Conservation (phyloP, 2,329 filamentous ascomycete genomes). For the Cadophora malorum region DNA sequence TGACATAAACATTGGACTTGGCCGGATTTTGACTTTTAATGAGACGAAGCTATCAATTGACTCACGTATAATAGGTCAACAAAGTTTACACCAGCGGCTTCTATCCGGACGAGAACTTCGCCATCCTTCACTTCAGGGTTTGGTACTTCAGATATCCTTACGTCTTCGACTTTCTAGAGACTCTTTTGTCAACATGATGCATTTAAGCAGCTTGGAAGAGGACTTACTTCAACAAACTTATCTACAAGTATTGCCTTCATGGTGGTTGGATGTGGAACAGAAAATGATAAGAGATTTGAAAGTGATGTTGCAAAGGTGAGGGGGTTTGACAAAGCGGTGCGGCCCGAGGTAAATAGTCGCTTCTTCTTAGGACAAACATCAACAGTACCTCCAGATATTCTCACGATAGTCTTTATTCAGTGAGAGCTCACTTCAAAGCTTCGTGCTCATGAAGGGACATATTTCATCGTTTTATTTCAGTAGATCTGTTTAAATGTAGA, state of each 20-base stretch:
- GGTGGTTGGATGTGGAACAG: not conserved
- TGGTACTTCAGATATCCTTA: conserved; percentile 46
- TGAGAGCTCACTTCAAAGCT: not conserved
- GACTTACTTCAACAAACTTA: conserved; percentile 45
- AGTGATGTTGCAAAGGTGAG: not conserved
- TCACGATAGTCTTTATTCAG: not conserved
- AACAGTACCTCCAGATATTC: not conserved
- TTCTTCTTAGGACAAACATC: not conserved
- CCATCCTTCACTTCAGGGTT: conserved; percentile 45
- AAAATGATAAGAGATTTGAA: not conserved
- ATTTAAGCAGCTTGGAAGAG: conserved; percentile 29
- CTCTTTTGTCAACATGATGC: conserved; percentile 31
- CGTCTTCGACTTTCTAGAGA: conserved; percentile 39
- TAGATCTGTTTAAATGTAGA: no score
- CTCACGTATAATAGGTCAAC: conserved; percentile 68
- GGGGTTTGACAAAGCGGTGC: conserved; percentile 1
- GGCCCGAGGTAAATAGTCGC: conserved; percentile 13
- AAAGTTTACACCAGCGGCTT: conserved; percentile 63
- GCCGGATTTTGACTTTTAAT: not conserved
- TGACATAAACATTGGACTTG: not conserved
- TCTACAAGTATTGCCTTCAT: conserved; percentile 52
- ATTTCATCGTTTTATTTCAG: no score
- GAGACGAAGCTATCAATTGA: no score
- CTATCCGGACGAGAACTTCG: conserved; percentile 55
- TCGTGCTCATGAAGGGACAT: no score